Conservation (phyloP, 106 monocot genomes). For the Acorus calamus region DNA sequence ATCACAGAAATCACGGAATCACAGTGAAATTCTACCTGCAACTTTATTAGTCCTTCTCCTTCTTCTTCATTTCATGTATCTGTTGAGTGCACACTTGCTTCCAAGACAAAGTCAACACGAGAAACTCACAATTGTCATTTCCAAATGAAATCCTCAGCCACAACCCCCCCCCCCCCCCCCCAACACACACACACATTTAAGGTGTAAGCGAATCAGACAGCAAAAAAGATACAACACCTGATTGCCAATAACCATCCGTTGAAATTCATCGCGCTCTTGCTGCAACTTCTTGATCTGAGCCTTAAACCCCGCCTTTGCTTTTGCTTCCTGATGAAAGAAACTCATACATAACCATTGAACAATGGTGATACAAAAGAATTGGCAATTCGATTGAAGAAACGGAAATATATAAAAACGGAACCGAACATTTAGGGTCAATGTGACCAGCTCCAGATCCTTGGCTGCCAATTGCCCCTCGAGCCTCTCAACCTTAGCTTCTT, state of each 20-base stretch:
- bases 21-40: slow-evolving; percentile 56
- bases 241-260: slow-evolving; percentile 96
- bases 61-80: slow-evolving; percentile 99
- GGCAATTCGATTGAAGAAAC: neutral
- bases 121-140: no score
- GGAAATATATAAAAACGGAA: neutral
- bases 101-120: no score
- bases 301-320: slow-evolving; percentile 69
- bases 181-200: neutral
- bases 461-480: slow-evolving; percentile 81
- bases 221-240: slow-evolving; percentile 44
- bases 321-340: slow-evolving; percentile 62
- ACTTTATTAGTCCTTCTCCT: slow-evolving; percentile 97
- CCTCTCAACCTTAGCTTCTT: slow-evolving; percentile 94
- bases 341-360: neutral
- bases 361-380: neutral
- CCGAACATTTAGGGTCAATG: slow-evolving; percentile 67
- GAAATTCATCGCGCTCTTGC: slow-evolving; percentile 96
- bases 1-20: neutral
- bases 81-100: slow-evolving; percentile 98
- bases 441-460: slow-evolving; percentile 93
- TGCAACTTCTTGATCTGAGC: slow-evolving; percentile 92
- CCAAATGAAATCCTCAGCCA: no score
- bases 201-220: neutral
- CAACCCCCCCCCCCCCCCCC: no score